These are phyloP conservation scores for Botrytis hyacinthi DNA, from an alignment of 2,329 filamentous ascomycete species.

Conservation along the genomic window DNA sequence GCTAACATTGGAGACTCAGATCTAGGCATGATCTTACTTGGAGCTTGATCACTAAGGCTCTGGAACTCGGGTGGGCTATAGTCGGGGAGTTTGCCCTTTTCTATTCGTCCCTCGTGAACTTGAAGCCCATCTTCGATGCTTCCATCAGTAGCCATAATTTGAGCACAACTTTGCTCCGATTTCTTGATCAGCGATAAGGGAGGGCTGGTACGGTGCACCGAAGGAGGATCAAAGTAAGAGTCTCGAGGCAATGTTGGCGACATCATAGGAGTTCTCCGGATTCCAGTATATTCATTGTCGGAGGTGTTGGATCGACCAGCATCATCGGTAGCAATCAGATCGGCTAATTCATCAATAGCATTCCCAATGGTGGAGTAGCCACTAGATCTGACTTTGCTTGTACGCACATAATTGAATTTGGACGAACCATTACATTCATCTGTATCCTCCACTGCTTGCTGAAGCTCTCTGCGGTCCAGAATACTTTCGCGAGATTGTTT, in stretches of 20 bases:
- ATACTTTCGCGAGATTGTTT: background rate
- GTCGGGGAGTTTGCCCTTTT: slow-evolving; percentile 1
- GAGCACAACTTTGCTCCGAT: background rate
- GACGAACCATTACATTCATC: background rate
- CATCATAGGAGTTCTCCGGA: slow-evolving; percentile 25
- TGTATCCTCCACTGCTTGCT: background rate
- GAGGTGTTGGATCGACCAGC: slow-evolving; percentile 18
- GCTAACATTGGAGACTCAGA: slow-evolving; percentile 37
- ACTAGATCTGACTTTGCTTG: slow-evolving; percentile 22
- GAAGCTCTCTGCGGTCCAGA: background rate
- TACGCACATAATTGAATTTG: background rate
- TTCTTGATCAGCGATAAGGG: slow-evolving; percentile 22
- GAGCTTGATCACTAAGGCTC: slow-evolving; percentile 29
- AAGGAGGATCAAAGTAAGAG: slow-evolving; percentile 16
- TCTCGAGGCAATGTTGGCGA: slow-evolving; percentile 29
- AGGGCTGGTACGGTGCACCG: slow-evolving; percentile 13
- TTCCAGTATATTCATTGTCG: background rate
- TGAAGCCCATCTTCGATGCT: background rate
- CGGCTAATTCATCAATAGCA: slow-evolving; percentile 25
- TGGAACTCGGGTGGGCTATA: slow-evolving; percentile 21
- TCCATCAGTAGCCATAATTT: background rate
- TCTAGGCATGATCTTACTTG: slow-evolving; percentile 29
- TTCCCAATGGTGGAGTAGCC: slow-evolving; percentile 24
- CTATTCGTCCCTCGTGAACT: slow-evolving; percentile 11
- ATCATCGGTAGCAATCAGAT: slow-evolving; percentile 24